These are phyloP conservation scores for Exserohilum rostratum DNA, from an alignment of 2,329 filamentous ascomycete species.

Conservation along the genomic window DNA sequence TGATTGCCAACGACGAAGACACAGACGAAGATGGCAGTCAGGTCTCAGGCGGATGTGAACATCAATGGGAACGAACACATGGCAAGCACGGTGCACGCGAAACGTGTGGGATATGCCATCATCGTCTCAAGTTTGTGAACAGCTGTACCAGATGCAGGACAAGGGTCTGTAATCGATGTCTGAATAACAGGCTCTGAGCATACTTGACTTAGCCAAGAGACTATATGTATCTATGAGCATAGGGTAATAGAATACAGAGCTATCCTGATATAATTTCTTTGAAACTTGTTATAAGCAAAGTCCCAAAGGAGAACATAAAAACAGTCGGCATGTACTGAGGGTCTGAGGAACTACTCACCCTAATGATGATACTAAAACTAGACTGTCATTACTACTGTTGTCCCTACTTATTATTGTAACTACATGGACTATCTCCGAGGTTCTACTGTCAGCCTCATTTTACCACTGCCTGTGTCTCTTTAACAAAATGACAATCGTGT, in stretches of 20 bases:
- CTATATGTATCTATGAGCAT: not conserved
- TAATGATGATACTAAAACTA: not conserved
- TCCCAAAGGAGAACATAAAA: not conserved
- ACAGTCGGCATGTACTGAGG: not conserved
- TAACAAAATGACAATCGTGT: not conserved
- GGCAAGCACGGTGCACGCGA: not conserved
- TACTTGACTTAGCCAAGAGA: not conserved
- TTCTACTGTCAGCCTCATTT: not conserved
- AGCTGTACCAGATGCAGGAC: not conserved
- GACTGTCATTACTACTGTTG: not conserved
- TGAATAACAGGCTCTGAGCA: not conserved
- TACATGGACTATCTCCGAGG: not conserved
- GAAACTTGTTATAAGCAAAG: not conserved
- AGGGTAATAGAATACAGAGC: not conserved
- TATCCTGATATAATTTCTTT: not conserved
- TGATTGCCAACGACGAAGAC: conserved; percentile 11
- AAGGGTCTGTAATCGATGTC: not conserved
- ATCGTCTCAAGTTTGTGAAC: not conserved
- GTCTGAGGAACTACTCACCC: not conserved
- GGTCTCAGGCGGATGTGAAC: not conserved
- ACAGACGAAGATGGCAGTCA: not conserved
- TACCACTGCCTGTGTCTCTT: not conserved
- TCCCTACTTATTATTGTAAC: not conserved
- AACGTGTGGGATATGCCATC: not conserved
- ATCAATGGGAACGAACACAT: not conserved